Conservation (phyloP, 805 yeast genomes). For the Peterozyma xylosa region DNA sequence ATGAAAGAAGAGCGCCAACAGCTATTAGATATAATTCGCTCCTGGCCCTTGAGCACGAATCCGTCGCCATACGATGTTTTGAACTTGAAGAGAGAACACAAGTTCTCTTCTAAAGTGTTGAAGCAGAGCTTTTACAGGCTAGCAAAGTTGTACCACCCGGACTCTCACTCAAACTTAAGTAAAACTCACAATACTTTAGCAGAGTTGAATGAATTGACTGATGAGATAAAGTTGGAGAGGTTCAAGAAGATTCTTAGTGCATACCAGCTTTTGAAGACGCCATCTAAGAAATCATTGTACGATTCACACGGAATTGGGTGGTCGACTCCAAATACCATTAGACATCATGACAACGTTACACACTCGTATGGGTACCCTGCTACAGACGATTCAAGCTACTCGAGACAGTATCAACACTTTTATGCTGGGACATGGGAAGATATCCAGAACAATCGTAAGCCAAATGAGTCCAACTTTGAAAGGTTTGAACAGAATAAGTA, state of each 20-base stretch:
- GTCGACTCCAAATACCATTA: constrained; percentile 16
- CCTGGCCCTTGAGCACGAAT: constrained; percentile 36
- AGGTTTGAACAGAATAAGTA: constrained; percentile 19
- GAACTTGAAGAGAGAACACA: constrained; percentile 25
- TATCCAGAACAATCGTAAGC: constrained; percentile 24
- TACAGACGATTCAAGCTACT: background rate
- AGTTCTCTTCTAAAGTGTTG: constrained; percentile 29
- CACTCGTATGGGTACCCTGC: background rate
- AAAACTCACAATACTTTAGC: constrained; percentile 1
- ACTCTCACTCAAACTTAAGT: constrained; percentile 21
- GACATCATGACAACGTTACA: background rate
- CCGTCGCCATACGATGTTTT: constrained; percentile 75
- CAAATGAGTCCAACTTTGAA: constrained; percentile 11
- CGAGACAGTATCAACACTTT: constrained; percentile 35
- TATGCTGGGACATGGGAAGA: constrained; percentile 64
- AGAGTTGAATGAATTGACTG: constrained; percentile 9
- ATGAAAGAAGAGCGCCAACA: too few species aligned
- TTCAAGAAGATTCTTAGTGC: constrained; percentile 53
- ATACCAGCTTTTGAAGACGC: constrained; percentile 45
- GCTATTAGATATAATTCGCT: background rate
- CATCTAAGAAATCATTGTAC: constrained; percentile 32
- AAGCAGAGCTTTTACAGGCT: constrained; percentile 46
- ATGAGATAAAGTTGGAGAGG: constrained; percentile 28
- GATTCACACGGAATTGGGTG: constrained; percentile 41
- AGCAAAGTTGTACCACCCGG: constrained; percentile 83